Base-by-base conservation (phyloP, 2,329 filamentous ascomycete genomes). In the Bipolaris zeicola region DNA sequence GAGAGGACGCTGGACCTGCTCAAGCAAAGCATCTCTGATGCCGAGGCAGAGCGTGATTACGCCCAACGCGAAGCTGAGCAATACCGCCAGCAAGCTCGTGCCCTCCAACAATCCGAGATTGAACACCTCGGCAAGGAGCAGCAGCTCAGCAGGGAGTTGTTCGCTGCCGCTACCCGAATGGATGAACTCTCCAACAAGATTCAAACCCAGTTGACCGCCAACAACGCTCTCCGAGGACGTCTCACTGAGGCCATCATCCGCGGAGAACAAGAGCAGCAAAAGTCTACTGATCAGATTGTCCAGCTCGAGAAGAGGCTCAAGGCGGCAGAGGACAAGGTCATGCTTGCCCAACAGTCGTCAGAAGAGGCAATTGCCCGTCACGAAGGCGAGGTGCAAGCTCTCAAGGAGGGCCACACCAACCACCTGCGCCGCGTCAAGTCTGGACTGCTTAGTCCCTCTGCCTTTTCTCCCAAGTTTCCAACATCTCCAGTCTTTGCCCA, bases 291-390 rank as follows among this genome's bases (percentile, higher is more conserved):
- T 50, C 89, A 91, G 68, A 96, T 99, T 73, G 91, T 91, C 54
- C 84, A 87, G 52, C 86, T 98, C 73, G 93, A 98, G 74, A 84
- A 85, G 60, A 89, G 88, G 55, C 87, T 99, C 54, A 91, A 90
- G 67, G 78, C 81, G 14, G 86, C 97, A 48, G 95, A 98, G 73
- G 93, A 98, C 59, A 86, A 89, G 66, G 85, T 99, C 20, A 83
- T 96, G 51, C 79, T 86, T 18, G 92, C 94, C 1, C 94, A 98
- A 75, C 88, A 91, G 54, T 85, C 89, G 18, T 94, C 92, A 0
- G 95, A 99, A 73, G 92, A 94, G 46, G 88, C 88, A 37, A 86
- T 98, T 55, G 80, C 85, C 41, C 88, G 87, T 46, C 92, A 97
- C 70, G 95, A 98, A 74, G 91, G 95, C 36, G 92, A 97, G 76